A percentile compares a stretch with the other conserved stretches of the same genome.
phyloP scores from a whole-genome alignment of 768 basidiomycete species.

The Mycena polygramma region DNA sequence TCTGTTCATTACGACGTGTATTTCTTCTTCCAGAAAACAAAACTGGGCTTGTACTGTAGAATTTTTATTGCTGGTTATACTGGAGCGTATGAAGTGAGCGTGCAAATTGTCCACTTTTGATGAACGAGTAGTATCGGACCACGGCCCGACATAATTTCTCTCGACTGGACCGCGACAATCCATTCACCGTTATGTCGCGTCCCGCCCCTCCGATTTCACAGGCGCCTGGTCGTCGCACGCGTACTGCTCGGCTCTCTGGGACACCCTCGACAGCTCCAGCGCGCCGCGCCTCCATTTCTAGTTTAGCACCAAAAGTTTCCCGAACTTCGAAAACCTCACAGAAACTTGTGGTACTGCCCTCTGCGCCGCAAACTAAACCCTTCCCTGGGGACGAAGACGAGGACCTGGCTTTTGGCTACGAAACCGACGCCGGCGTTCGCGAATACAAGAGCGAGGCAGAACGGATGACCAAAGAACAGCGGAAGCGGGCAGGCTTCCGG shows the following conservation, averaged over 20 bases:
- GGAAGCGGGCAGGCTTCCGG: constrained; percentile 84
- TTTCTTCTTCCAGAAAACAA: constrained; percentile 24
- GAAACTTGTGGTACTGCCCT: constrained; percentile 90
- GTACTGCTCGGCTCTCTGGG: constrained; percentile 47
- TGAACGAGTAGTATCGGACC: too few relatives aligned
- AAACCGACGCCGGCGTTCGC: constrained; percentile 74
- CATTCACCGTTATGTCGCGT: constrained; percentile 25
- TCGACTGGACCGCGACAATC: neutral
- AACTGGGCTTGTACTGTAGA: constrained; percentile 31
- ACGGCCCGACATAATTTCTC: too few relatives aligned
- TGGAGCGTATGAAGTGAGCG: too few relatives aligned
- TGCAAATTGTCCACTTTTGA: too few relatives aligned
- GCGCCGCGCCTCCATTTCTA: constrained; percentile 57
- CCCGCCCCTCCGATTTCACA: constrained; percentile 44
- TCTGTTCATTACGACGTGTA: constrained; percentile 34
- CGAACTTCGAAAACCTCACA: constrained; percentile 93
- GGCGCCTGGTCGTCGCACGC: constrained; percentile 48
- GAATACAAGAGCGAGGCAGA: constrained; percentile 91
- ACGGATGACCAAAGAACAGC: constrained; percentile 88
- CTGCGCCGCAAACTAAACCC: constrained; percentile 89
- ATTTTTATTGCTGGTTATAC: neutral
- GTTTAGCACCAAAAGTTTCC: constrained; percentile 66
- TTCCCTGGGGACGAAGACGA: constrained; percentile 61
- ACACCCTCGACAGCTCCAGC: constrained; percentile 23
- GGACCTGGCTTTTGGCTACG: constrained; percentile 70